Evolutionary conservation across 495 filamentous ascomycete species (phyloP), one percentile per base, ranked within the genome.

Genomic region (Xylaria venustula): DNA sequence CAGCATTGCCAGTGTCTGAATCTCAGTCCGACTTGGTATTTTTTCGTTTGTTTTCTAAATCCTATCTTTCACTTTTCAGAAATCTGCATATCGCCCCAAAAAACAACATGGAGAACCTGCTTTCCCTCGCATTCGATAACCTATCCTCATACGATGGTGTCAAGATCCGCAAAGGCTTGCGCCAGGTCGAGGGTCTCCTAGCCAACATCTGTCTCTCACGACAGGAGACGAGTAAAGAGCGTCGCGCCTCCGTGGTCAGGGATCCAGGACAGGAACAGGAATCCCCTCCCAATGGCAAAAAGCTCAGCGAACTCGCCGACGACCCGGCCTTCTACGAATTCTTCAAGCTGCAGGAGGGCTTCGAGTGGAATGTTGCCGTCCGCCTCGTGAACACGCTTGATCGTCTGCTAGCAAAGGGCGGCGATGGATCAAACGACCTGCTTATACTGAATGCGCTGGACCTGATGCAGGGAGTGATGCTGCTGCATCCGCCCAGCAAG

Each of bases 281-380:
- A 28, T 57, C 73, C 68, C 64, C 74, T 58, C 41, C 58, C n/a
- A 66, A 49, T 32, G 71, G 67, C 54, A 93, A 93, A 75, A 79
- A 79, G 20, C 79, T 96, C 46, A 76, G 75, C 37, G 85, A 90
- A 49, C 75, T 97, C 64, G 80, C 81, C 56, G 85, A 89, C 64
- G 94, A 98, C 73, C 92, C 90, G 25, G 94, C 93, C 9, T 98
- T 97, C 69, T 80, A 90, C 53, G 94, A 98, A 72, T 98, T 98
- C 77, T 96, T 96, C 79, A 91, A 96, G 68, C 72, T 98, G 52
- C 94, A 98, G 72, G 93, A 96, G 67, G 88, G 93, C 11, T 98
- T 98, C 74, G 90, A 97, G 76, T 98, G 93, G 90, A 98, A 98
- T 76, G 90, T 97, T 36, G 89, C 91, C 30, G 88, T 91, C 73